Evolutionary conservation across 163 green algal species (phyloP).

Genomic region (Chloroidium sp.): DNA sequence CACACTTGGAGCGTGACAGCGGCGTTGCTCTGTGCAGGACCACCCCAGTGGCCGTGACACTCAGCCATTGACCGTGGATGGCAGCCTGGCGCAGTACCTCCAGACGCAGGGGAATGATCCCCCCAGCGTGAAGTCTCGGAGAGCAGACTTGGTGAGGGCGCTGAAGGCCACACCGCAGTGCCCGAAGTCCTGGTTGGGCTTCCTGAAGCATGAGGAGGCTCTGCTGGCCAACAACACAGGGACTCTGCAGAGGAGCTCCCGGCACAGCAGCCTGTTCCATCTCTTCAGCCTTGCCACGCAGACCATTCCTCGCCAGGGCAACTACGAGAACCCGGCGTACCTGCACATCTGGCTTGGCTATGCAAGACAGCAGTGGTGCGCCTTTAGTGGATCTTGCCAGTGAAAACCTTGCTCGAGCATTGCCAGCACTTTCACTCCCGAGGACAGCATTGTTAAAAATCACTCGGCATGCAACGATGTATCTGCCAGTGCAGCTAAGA

Average conservation of each 20-base stretch:
- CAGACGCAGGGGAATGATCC: background rate
- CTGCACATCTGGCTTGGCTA: slow-evolving; percentile 70
- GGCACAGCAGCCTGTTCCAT: background rate
- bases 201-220: slow-evolving; percentile 44
- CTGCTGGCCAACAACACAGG: background rate
- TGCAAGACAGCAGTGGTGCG: slow-evolving; percentile 69
- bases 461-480: no score
- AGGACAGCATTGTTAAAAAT: no score
- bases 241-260: background rate
- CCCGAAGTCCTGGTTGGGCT: slow-evolving; percentile 31
- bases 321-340: slow-evolving; percentile 48
- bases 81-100: slow-evolving; percentile 10
- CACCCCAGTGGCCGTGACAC: background rate
- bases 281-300: slow-evolving; percentile 60
- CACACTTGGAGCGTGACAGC: no score
- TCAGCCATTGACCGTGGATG: slow-evolving; percentile 1
- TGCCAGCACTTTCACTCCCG: no score
- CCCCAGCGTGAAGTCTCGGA: background rate
- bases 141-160: slow-evolving; percentile 10
- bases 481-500: no score
- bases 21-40: no score
- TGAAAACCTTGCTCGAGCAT: background rate
- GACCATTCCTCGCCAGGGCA: slow-evolving; percentile 46
- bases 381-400: background rate
- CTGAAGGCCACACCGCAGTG: slow-evolving; percentile 14